A percentile compares a stretch with the other conserved stretches of the same genome.
Conservation (phyloP, 2,329 filamentous ascomycete species). For the Diaporthe nobilis region DNA sequence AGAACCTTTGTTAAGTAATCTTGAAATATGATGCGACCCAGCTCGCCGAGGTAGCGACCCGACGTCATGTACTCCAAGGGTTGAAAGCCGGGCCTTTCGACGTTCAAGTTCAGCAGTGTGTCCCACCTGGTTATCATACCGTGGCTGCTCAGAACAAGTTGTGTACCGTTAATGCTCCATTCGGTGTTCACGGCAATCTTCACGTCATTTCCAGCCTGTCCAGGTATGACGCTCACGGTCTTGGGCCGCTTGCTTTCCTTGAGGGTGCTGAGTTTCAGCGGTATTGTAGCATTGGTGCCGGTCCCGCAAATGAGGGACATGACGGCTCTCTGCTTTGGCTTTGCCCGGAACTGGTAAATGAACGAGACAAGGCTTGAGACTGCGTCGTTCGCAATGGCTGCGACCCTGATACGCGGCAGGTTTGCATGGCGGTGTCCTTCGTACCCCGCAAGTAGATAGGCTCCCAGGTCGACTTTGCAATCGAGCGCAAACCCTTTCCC, state of each 20-base stretch:
- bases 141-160: constrained; percentile 74
- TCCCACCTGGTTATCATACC: constrained; percentile 81
- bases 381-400: constrained; percentile 85
- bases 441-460: constrained; percentile 72
- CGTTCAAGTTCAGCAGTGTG: constrained; percentile 73
- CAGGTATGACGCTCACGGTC: constrained; percentile 64
- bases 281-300: constrained; percentile 85
- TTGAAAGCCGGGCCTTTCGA: constrained; percentile 82
- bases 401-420: constrained; percentile 77
- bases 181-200: constrained; percentile 86
- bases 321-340: constrained; percentile 73
- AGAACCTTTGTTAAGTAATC: constrained; percentile 70
- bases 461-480: constrained; percentile 71
- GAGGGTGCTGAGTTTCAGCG: constrained; percentile 74
- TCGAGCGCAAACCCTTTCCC: constrained; percentile 79
- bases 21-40: constrained; percentile 78
- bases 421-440: constrained; percentile 57
- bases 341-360: constrained; percentile 77
- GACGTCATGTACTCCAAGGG: constrained; percentile 89
- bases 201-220: constrained; percentile 61
- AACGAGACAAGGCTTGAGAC: constrained; percentile 85
- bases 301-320: constrained; percentile 89
- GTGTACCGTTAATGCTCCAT: constrained; percentile 84
- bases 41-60: constrained; percentile 82
- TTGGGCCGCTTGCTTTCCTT: constrained; percentile 73